Evolutionary conservation across 2,329 filamentous ascomycete genomes (phyloP).

Genomic region (Didymella segeticola): DNA sequence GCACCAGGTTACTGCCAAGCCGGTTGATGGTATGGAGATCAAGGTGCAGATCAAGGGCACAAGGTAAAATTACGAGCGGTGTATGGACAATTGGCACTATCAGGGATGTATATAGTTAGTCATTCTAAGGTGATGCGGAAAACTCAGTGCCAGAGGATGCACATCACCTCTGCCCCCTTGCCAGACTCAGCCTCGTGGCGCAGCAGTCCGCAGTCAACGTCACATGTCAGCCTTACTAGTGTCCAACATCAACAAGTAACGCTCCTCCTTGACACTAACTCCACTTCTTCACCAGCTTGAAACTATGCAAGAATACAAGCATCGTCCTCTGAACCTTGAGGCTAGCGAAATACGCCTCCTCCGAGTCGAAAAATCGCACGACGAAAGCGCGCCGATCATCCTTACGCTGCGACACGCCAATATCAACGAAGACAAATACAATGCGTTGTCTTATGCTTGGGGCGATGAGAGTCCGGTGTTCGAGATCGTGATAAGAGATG

Average conservation of each 20-base stretch:
- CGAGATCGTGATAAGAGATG: neutral
- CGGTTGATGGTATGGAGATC: conserved; percentile 24
- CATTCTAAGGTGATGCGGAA: too few species aligned
- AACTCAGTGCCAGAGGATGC: too few species aligned
- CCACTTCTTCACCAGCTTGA: too few species aligned
- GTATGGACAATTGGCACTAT: too few species aligned
- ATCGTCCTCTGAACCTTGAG: neutral
- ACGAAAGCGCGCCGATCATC: neutral
- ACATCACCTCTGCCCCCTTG: too few species aligned
- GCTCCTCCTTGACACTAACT: too few species aligned
- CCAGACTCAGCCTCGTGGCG: too few species aligned
- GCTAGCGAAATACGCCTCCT: neutral
- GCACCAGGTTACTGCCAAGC: conserved; percentile 22
- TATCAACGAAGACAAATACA: neutral
- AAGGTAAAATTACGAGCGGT: neutral
- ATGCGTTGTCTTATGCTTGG: neutral
- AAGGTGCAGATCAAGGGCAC: conserved; percentile 9
- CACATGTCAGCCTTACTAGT: too few species aligned
- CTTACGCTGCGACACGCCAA: neutral
- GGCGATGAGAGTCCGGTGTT: neutral
- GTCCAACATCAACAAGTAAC: too few species aligned
- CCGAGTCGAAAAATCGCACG: neutral
- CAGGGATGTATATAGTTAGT: too few species aligned
- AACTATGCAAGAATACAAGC: too few species aligned
- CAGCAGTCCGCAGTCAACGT: too few species aligned